A percentile compares a stretch with the other conserved stretches of the same genome.
These are phyloP conservation scores for Debaryomycetaceae sp. DNA, from an alignment of 1,139 yeast genomes.

Conservation along the genomic window DNA sequence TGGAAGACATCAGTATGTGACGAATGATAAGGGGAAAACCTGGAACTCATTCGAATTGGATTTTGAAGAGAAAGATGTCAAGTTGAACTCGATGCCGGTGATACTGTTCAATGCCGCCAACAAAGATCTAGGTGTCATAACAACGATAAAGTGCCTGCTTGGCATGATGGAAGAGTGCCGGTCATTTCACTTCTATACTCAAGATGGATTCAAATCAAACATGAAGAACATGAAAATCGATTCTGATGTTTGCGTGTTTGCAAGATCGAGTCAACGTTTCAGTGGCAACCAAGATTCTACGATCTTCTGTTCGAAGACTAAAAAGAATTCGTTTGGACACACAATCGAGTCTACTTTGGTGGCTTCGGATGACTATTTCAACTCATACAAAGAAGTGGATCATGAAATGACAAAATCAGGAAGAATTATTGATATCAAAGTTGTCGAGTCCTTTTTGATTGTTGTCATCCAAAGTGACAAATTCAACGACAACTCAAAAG, in stretches of 20 bases:
- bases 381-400: constrained; percentile 23
- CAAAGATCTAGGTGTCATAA: constrained; percentile 37
- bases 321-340: constrained; percentile 42
- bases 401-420: constrained; percentile 30
- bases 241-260: constrained; percentile 47
- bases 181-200: constrained; percentile 43
- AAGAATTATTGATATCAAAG: constrained; percentile 42
- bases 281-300: constrained; percentile 37
- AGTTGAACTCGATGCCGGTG: constrained; percentile 13
- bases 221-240: constrained; percentile 35
- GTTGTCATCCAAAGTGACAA: constrained; percentile 50
- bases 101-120: constrained; percentile 39
- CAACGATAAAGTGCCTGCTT: constrained; percentile 31
- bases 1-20: constrained; percentile 39
- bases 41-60: constrained; percentile 48
- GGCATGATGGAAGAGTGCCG: constrained; percentile 25
- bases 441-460: constrained; percentile 51
- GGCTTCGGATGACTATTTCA: constrained; percentile 55
- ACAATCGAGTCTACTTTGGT: constrained; percentile 40
- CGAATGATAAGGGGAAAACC: constrained; percentile 54
- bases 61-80: constrained; percentile 1
- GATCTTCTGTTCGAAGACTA: constrained; percentile 48
- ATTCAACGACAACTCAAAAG: constrained; percentile 36
- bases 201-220: constrained; percentile 48
- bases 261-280: constrained; percentile 41